Base-by-base conservation (phyloP, 2,329 filamentous ascomycete species). In the Penicillium italicum region DNA sequence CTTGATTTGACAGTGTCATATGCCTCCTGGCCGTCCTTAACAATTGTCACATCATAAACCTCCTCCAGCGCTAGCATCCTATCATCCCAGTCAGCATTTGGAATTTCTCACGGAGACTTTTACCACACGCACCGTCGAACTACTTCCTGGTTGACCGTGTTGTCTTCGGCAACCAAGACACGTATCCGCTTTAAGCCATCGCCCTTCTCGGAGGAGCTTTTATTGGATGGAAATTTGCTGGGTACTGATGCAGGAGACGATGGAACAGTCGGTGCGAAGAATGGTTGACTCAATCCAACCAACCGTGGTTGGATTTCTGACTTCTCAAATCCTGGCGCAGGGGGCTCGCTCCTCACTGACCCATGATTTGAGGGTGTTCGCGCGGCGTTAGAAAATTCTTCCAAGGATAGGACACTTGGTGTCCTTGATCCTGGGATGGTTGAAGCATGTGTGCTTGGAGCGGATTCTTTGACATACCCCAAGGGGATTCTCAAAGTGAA, bases 401-500 rank as follows among this genome's bases (percentile, higher is more conserved):
- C 66, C 45, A 67, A 28, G 3, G 67, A 66, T 4, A 67, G 40
- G 7, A 69, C 62, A 52, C 73, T 75, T 0, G 63, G 64, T 8
- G 65, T 65, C 8, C 68, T 59, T 2, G 72, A 73, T 8, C 71
- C 62, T 44, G 73, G 55, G 10, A 59, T 52, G 38, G 64, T 69
- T 2, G 66, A 66, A 12, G 28, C 30, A 10, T 53, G 52, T 14
- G 64, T 69, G 37, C 72, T 75, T 38, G 69, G 83, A 59, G 82
- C 83, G 66, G 85, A 81, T 57, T 89, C 87, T 63, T 85, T 85
- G 12, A 91, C 80, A 64, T 90, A 90, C 70, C 85, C 87, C 26
- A 96, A 77, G 3, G 92, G 92, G 30, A 96, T 90, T 24, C 83
- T 82, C 82, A 96, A 86, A 1, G 80, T 92, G 65, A 97, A 96